Evolutionary conservation across 768 basidiomycete species (phyloP).

Genomic region (Sporobolomyces phaffii): DNA sequence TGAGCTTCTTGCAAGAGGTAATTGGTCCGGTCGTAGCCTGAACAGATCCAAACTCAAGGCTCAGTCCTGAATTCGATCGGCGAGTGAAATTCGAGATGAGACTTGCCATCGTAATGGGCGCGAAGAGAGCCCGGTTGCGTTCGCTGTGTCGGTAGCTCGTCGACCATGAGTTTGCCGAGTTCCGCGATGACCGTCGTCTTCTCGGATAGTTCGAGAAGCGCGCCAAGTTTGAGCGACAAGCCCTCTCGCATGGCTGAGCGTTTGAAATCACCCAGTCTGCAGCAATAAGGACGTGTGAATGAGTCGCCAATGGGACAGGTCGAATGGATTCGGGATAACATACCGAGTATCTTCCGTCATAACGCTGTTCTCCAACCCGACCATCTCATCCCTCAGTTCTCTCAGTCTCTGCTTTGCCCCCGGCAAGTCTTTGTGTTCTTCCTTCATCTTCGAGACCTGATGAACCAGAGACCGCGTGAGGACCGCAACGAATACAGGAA

Average conservation of each 20-base stretch:
- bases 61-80: neutral
- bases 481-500: neutral
- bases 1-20: conserved; percentile 46
- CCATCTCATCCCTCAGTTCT: conserved; percentile 48
- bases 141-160: conserved; percentile 49
- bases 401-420: conserved; percentile 47
- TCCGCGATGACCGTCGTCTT: conserved; percentile 50
- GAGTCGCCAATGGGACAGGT: neutral
- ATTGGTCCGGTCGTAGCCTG: conserved; percentile 46
- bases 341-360: conserved; percentile 39
- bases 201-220: conserved; percentile 49
- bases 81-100: neutral
- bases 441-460: conserved; percentile 48
- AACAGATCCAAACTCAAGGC: neutral
- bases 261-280: conserved; percentile 49
- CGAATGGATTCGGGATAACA: neutral
- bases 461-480: neutral
- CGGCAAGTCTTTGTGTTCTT: conserved; percentile 50
- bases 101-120: conserved; percentile 46
- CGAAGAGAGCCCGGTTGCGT: conserved; percentile 49
- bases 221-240: conserved; percentile 48
- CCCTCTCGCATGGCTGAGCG: conserved; percentile 47
- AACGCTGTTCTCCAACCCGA: conserved; percentile 40
- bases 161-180: conserved; percentile 50
- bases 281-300: no score